A percentile compares a stretch with the other conserved stretches of the same genome.
Conservation (phyloP, 1,284 basidiomycete species). For the Volvariella volvacea region DNA sequence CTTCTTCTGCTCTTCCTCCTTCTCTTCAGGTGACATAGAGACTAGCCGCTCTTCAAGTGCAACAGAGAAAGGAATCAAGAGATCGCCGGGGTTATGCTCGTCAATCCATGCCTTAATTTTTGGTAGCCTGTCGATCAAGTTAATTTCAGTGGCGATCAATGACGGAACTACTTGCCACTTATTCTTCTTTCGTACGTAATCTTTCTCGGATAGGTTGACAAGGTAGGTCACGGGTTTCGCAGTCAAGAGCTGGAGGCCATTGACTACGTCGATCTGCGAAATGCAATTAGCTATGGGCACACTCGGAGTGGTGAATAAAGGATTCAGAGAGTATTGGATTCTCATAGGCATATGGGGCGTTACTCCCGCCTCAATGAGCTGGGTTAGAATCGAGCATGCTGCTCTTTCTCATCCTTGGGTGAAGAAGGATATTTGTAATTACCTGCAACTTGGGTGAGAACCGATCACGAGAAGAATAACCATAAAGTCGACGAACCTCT, state of each 20-base stretch:
- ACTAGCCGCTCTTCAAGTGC: constrained; percentile 91
- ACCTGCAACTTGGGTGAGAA: background rate
- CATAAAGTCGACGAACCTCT: constrained; percentile 75
- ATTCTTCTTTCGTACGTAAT: constrained; percentile 98
- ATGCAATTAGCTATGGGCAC: background rate
- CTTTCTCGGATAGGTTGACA: constrained; percentile 94
- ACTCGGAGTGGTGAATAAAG: constrained; percentile 2
- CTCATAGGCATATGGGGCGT: constrained; percentile 65
- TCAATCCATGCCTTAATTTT: constrained; percentile 99
- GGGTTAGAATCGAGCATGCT: constrained; percentile 66
- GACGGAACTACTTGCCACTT: constrained; percentile 65
- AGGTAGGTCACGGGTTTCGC: constrained; percentile 99
- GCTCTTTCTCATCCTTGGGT: constrained; percentile 75
- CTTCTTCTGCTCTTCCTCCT: constrained; percentile 71
- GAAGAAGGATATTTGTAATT: background rate
- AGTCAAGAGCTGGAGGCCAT: constrained; percentile 86
- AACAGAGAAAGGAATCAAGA: constrained; percentile 96
- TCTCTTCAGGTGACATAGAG: constrained; percentile 63
- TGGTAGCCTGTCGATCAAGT: constrained; percentile 55
- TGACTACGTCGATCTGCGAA: constrained; percentile 89
- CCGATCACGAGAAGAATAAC: background rate
- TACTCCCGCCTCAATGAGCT: constrained; percentile 70
- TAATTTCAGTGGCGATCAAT: background rate
- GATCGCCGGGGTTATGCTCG: constrained; percentile 93
- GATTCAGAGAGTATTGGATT: constrained; percentile 43